Percentiles rank a stretch among this genome's conserved stretches.
These are phyloP conservation scores for Verticillium albo-atrum DNA, from an alignment of 2,329 filamentous ascomycete genomes.

Conservation along the genomic window DNA sequence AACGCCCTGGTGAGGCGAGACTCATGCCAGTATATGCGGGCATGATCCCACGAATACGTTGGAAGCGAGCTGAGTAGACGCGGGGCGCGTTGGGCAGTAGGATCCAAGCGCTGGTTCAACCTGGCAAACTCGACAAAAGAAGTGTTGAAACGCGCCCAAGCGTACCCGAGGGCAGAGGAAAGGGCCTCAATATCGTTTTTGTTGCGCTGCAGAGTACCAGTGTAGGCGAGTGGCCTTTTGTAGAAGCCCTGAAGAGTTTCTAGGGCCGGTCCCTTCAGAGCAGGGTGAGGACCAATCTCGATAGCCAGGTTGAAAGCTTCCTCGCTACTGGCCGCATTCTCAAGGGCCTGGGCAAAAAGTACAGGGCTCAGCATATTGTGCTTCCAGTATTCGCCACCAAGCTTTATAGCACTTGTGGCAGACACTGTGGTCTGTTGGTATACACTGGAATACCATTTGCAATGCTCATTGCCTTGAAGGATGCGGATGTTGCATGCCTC, in stretches of 20 bases:
- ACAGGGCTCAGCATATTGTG: constrained; percentile 37
- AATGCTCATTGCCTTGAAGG: not conserved
- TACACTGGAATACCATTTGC: constrained; percentile 3
- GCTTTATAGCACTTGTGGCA: not conserved
- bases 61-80: not conserved
- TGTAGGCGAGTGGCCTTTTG: constrained; percentile 14
- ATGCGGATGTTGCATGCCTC: not conserved
- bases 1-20: too few relatives aligned
- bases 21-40: not conserved
- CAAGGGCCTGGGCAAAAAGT: constrained; percentile 32
- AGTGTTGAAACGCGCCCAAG: too few relatives aligned
- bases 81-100: too few relatives aligned
- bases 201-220: not conserved
- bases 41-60: not conserved
- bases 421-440: not conserved
- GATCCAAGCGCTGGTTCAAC: not conserved
- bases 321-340: constrained; percentile 22
- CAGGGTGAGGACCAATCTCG: constrained; percentile 45
- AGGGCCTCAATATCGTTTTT: not conserved
- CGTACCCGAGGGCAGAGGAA: not conserved
- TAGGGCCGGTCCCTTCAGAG: constrained; percentile 44
- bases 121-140: not conserved
- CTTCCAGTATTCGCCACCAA: constrained; percentile 40
- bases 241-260: constrained; percentile 37
- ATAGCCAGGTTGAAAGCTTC: constrained; percentile 24